Base-by-base conservation (phyloP, 169 alveolate genomes). In the Plasmodium fragile region DNA sequence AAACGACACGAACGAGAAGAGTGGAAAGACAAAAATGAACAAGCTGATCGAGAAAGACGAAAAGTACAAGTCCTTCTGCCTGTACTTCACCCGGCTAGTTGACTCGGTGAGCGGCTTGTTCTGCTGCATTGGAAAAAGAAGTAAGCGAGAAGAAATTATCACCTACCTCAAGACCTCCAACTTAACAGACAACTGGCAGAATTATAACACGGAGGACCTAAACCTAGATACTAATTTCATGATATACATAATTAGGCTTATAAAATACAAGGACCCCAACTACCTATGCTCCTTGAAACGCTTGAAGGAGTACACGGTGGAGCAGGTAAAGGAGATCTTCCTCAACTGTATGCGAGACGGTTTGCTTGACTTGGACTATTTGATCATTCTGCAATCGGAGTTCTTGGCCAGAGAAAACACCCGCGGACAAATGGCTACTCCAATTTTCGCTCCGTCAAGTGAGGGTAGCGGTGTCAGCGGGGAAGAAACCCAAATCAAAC, bases 91-190 rank as follows among this genome's bases (percentile, higher is more conserved):
- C 71, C 89, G 93, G 52, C 70, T 87, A 7, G 93, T 87, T 45
- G 93, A 87, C 49, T 41, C 93, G 8, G 71, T 87, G 18, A 87
- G 93, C 59, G 93, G 93, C 4, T 36, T 87, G 16, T 87, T 87
- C 81, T 87, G 93, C 5, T 78, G 90, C 52, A 77, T 87, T 13
- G 93, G 90, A 8, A 87, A 87, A 77, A 87, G 93, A 79, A 87
- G 32, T n/a, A 87, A 87, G 45, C 22, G 93, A 41, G 93, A 87
- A 78, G 93, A 87, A 78, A 39, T 87, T 34, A 22, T 22, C 25
- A 78, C 39, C 39, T 87, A 13, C 71, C 81, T 87, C 2, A 77
- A 78, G 45, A 87, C 34, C 65, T 30, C 81, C n/a, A 87, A 78
- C 49, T 36, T 79, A 39, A 87, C 28, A 16, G 77, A 45, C 41